phyloP scores from a whole-genome alignment of 164 flowering plant species.

The Cinnamomum chago region DNA sequence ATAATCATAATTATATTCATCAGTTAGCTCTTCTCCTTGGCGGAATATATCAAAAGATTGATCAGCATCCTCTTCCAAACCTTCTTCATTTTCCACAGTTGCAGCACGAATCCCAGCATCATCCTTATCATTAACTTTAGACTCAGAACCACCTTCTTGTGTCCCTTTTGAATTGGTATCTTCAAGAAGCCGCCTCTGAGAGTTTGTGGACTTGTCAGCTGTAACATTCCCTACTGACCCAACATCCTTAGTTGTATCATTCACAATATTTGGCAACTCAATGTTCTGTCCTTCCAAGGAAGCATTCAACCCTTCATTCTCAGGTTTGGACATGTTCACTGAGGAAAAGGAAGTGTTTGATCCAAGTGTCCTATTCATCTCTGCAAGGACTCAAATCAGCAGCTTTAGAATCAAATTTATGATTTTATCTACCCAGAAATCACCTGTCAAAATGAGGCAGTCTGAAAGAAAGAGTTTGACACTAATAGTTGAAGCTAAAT shows the following conservation, averaged over 20 bases:
- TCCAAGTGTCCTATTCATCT: constrained; percentile 28
- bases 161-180: constrained; percentile 37
- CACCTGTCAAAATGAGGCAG: not conserved
- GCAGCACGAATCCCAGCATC: constrained; percentile 32
- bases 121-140: constrained; percentile 27
- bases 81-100: constrained; percentile 78
- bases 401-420: not conserved
- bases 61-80: constrained; percentile 84
- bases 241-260: constrained; percentile 33
- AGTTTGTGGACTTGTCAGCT: constrained; percentile 31
- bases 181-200: constrained; percentile 72
- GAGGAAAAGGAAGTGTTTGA: constrained; percentile 24
- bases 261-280: constrained; percentile 34
- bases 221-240: constrained; percentile 20
- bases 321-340: constrained; percentile 31
- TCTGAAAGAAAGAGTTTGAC: not conserved
- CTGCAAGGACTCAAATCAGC: constrained; percentile 23
- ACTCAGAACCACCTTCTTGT: constrained; percentile 32
- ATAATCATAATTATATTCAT: constrained; percentile 96
- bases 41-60: constrained; percentile 91
- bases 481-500: too few species aligned
- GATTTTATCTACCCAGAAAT: not conserved
- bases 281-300: constrained; percentile 30
- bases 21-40: constrained; percentile 81
- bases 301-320: constrained; percentile 30